phyloP scores from a whole-genome alignment of 1,284 basidiomycete genomes.

The Tilletia horrida region DNA sequence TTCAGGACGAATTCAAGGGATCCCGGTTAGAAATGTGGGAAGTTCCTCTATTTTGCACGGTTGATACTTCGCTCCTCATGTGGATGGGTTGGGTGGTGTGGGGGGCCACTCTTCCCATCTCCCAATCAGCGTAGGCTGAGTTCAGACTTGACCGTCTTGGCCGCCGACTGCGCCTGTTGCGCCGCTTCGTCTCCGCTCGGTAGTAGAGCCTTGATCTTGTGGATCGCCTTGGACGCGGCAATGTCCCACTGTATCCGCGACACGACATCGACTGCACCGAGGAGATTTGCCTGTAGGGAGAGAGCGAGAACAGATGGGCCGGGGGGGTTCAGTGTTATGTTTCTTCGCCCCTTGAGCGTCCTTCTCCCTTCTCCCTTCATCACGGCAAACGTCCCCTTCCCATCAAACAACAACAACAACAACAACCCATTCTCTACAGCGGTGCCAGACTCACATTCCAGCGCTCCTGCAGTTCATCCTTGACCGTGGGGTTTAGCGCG shows the following conservation, averaged over 20 bases:
- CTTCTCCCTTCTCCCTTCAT: too few relatives aligned
- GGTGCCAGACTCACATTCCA: constrained; percentile 17
- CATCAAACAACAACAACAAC: too few relatives aligned
- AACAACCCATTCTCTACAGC: too few relatives aligned
- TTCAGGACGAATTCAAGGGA: too few relatives aligned
- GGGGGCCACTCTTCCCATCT: too few relatives aligned
- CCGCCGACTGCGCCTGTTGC: not conserved
- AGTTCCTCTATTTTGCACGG: too few relatives aligned
- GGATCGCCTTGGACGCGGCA: not conserved
- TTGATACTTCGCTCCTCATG: too few relatives aligned
- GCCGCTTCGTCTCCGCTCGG: not conserved
- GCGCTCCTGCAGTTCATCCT: not conserved
- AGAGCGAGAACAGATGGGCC: not conserved
- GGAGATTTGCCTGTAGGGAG: not conserved
- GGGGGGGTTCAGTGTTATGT: too few relatives aligned
- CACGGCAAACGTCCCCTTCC: too few relatives aligned
- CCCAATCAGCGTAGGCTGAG: not conserved
- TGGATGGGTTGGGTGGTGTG: too few relatives aligned
- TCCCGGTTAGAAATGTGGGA: too few relatives aligned
- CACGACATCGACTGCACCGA: constrained; percentile 10
- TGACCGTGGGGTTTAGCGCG: not conserved
- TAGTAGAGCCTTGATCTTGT: not conserved
- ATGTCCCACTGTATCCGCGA: constrained; percentile 15
- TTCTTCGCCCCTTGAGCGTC: too few relatives aligned
- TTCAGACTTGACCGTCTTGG: not conserved